Conservation (phyloP, 1,284 basidiomycete genomes). For the Sanghuangporus sanghuang region DNA sequence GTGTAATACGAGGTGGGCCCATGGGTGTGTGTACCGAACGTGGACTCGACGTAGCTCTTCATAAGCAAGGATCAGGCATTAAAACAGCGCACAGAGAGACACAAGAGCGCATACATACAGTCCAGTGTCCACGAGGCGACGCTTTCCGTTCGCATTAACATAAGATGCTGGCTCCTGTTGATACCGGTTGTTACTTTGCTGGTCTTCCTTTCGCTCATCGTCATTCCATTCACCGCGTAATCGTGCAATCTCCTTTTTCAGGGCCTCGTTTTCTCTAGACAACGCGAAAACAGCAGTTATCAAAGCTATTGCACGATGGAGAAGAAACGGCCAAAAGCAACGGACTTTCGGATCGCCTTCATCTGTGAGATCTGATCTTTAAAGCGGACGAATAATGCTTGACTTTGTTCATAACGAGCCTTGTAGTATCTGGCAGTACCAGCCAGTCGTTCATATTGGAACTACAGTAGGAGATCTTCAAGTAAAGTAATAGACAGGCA, state of each 20-base stretch:
- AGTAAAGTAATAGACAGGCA: constrained; percentile 6
- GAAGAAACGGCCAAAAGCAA: neutral
- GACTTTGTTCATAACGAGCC: constrained; percentile 47
- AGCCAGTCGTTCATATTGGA: constrained; percentile 72
- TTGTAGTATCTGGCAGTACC: constrained; percentile 59
- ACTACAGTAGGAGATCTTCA: constrained; percentile 37
- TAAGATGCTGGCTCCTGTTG: constrained; percentile 30
- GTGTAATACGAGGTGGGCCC: constrained; percentile 15
- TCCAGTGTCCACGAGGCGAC: constrained; percentile 39
- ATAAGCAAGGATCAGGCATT: neutral
- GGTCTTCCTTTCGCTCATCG: constrained; percentile 20
- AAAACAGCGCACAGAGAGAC: neutral
- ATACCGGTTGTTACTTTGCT: constrained; percentile 21
- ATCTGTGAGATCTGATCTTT: constrained; percentile 36
- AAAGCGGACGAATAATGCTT: constrained; percentile 42
- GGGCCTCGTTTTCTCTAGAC: constrained; percentile 43
- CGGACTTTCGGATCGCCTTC: constrained; percentile 48
- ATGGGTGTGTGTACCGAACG: constrained; percentile 13
- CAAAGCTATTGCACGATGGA: neutral
- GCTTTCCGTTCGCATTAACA: constrained; percentile 57
- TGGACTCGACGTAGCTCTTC: constrained; percentile 14
- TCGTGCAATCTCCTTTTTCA: constrained; percentile 45
- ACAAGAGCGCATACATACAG: constrained; percentile 7
- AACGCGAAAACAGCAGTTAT: neutral
- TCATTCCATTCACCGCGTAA: constrained; percentile 32